Evolutionary conservation across 495 filamentous ascomycete genomes (phyloP).

Genomic region (Neurospora africana): DNA sequence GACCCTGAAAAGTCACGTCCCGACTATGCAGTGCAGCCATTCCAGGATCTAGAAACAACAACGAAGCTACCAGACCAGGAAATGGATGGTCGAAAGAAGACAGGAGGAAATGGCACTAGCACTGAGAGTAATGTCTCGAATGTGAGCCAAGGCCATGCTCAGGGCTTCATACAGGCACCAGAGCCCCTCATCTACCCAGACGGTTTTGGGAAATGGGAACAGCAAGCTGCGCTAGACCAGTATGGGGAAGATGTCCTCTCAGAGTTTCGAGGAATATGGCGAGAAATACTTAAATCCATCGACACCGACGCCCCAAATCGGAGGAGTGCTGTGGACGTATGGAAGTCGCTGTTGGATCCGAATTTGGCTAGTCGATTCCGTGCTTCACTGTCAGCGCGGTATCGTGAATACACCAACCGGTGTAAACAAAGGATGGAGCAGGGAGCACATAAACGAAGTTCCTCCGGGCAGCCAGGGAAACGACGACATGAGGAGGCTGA

Average conservation of each 20-base stretch:
- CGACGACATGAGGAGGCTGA: not conserved
- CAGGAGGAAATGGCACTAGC: not conserved
- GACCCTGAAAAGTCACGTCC: not conserved
- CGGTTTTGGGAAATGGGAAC: not conserved
- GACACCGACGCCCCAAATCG: not conserved
- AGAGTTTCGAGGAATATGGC: not conserved
- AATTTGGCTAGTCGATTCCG: not conserved
- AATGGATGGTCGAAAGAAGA: not conserved
- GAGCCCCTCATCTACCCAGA: not conserved
- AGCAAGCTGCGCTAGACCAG: not conserved
- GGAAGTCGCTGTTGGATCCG: not conserved
- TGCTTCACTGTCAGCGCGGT: not conserved
- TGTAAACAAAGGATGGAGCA: not conserved
- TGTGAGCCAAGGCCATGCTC: not conserved
- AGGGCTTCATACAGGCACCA: not conserved
- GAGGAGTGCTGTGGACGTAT: not conserved
- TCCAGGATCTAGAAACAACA: not conserved
- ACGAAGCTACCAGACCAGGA: not conserved
- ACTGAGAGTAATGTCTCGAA: not conserved
- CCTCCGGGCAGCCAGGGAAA: not conserved
- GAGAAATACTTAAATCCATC: not conserved
- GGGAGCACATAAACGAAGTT: not conserved
- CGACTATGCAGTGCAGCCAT: not conserved
- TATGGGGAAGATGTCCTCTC: not conserved
- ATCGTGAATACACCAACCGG: not conserved